These are phyloP conservation scores for Gnetum montanum DNA, from an alignment of 75 land plant species.

Conservation along the genomic window DNA sequence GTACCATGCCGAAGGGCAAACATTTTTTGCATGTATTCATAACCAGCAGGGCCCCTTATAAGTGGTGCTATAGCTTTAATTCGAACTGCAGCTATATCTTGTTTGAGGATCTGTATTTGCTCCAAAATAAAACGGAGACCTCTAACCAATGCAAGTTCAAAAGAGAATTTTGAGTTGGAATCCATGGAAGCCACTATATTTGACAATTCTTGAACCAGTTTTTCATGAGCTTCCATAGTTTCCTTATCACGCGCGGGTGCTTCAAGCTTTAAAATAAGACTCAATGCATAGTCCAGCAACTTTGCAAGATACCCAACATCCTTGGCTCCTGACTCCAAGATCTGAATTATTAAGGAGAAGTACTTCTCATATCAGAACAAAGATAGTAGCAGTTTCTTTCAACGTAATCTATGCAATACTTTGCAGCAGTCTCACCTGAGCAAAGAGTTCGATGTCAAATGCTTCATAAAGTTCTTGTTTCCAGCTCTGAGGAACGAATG, in stretches of 20 bases:
- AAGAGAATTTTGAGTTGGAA: slow-evolving; percentile 16
- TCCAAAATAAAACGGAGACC: slow-evolving; percentile 83
- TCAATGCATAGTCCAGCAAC: slow-evolving; percentile 64
- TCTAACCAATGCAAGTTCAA: slow-evolving; percentile 38
- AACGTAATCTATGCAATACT: too few species aligned
- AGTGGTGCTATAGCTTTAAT: slow-evolving; percentile 62
- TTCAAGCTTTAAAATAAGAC: slow-evolving; percentile 58
- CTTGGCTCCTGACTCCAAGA: slow-evolving; percentile 62
- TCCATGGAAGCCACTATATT: slow-evolving; percentile 23
- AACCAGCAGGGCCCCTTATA: slow-evolving; percentile 59
- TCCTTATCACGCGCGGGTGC: slow-evolving; percentile 74
- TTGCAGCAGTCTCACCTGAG: slow-evolving; percentile 56
- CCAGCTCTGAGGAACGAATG: slow-evolving; percentile 73
- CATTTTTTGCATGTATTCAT: slow-evolving; percentile 63
- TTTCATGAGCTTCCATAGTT: slow-evolving; percentile 31
- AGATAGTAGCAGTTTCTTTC: too few species aligned
- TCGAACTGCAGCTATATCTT: slow-evolving; percentile 63
- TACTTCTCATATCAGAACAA: too few species aligned
- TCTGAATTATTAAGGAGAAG: slow-evolving; percentile 24
- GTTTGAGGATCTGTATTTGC: slow-evolving; percentile 83
- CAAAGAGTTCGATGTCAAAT: slow-evolving; percentile 67
- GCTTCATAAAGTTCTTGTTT: slow-evolving; percentile 61
- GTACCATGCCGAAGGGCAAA: slow-evolving; percentile 64
- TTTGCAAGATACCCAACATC: slow-evolving; percentile 64
- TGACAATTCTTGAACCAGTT: slow-evolving; percentile 50